Base-by-base conservation (phyloP, 495 filamentous ascomycete species). In the Friedmanniomyces simplex region DNA sequence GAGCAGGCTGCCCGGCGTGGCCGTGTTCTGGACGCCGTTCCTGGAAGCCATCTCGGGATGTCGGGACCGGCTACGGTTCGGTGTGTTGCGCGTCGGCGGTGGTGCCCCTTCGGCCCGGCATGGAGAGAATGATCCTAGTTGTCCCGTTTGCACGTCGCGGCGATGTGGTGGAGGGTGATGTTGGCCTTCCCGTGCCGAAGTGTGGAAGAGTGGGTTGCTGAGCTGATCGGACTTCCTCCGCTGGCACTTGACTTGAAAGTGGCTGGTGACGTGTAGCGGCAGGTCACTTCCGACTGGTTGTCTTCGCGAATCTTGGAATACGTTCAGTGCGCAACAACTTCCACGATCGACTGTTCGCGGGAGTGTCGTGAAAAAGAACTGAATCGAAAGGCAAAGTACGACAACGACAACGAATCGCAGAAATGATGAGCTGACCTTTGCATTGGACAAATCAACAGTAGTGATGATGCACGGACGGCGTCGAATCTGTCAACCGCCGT, bases 1-100 rank as follows among this genome's bases (percentile, higher is more conserved):
- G 13, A 64, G 57, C 16, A 60, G 22, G 18, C 32, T 34, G n/a
- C 61, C 61, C 12, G 57, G 50, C n/a, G 10, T 26, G 8, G 52
- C 57, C 6, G 22, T 51, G 22, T 41, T 39, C 36, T 57, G 50
- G 1, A 34, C 51, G 30, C 57, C 58, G 20, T 48, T 53, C 47
- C 57, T 24, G 22, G 41, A 34, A 8, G 61, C 57, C 61, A 60
- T 57, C 5, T 36, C 34, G 45, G 32, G 3, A 28, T 21, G n/a
- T 16, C 14, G 13, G 39, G 18, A 43, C 3, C 39, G 39, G 39
- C 39, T 43, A 43, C 14, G 26, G n/a, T 8, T 37, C 16, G 13
- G n/a, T 39, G 16, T 13, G n/a, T 39, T n/a, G 26, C 28, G 28
- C 50, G 46, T 49, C 22, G 3, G 20, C 18, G 4, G 14, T n/a